Conservation (phyloP, 345 rosid species). For the Syzygium jambos region DNA sequence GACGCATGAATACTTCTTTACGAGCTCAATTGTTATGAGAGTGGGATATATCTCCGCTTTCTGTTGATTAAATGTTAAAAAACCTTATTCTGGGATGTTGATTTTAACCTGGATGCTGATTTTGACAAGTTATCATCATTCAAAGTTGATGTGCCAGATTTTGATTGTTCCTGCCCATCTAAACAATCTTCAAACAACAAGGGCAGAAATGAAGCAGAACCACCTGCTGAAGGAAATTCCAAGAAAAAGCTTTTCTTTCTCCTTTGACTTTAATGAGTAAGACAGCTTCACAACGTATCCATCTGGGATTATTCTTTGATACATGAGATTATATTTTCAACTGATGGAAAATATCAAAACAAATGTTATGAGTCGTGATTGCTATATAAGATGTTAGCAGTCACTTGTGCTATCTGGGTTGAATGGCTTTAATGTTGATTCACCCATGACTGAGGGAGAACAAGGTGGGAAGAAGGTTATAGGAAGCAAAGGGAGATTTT, state of each 20-base stretch:
- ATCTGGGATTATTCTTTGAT: neutral
- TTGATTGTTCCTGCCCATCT: slow-evolving; percentile 61
- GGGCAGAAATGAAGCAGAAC: slow-evolving; percentile 42
- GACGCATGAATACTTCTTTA: neutral
- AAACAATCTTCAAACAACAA: slow-evolving; percentile 47
- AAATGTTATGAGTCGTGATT: neutral
- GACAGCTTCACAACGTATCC: neutral
- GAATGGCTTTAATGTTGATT: slow-evolving; percentile 44
- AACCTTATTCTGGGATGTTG: slow-evolving; percentile 60
- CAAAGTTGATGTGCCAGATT: slow-evolving; percentile 73
- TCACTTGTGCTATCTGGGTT: slow-evolving; percentile 24
- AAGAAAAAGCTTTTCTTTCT: neutral
- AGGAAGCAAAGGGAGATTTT: slow-evolving; percentile 16
- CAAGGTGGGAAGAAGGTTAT: slow-evolving; percentile 16
- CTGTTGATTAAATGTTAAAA: neutral
- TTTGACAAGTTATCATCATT: slow-evolving; percentile 71
- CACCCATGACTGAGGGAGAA: slow-evolving; percentile 29
- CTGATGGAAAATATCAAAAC: too few species aligned
- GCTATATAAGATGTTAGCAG: neutral
- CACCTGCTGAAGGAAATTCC: neutral
- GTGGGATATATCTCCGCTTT: neutral
- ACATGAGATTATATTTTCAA: too few species aligned
- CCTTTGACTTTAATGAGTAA: slow-evolving; percentile 34
- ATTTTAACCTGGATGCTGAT: slow-evolving; percentile 66
- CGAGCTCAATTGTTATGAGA: neutral